Evolutionary conservation across 2,329 filamentous ascomycete species (phyloP).

Genomic region (Trichoderma sp.): DNA sequence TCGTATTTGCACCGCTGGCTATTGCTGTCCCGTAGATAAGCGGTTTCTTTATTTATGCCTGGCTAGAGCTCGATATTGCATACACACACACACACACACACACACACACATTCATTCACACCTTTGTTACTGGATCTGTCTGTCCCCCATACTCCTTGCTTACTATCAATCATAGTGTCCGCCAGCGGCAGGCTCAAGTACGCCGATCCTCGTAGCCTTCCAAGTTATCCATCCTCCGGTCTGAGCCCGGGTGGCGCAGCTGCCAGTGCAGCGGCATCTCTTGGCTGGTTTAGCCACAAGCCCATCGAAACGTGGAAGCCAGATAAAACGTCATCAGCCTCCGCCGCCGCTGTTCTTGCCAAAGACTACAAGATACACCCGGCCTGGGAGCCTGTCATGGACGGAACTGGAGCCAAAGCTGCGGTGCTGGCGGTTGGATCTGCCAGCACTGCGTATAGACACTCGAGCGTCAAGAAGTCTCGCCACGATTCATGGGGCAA

Average conservation of each 20-base stretch:
- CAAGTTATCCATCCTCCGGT: conserved; percentile 71
- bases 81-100: not conserved
- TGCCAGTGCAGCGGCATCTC: conserved; percentile 71
- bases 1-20: not conserved
- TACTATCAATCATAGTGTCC: conserved; percentile 31
- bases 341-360: conserved; percentile 46
- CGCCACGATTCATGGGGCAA: conserved; percentile 54
- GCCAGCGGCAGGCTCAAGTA: conserved; percentile 61
- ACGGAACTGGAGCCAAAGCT: conserved; percentile 70
- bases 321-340: conserved; percentile 55
- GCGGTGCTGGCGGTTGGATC: conserved; percentile 63
- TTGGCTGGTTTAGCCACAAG: conserved; percentile 72
- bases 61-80: not conserved
- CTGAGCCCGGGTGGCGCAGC: conserved; percentile 59
- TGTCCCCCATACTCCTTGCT: conserved; percentile 1
- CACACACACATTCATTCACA: not conserved
- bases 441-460: conserved; percentile 38
- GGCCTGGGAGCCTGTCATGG: conserved; percentile 63
- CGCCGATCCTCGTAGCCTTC: conserved; percentile 71
- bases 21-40: conserved; percentile 5
- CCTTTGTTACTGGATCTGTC: not conserved
- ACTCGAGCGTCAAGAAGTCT: conserved; percentile 27
- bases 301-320: conserved; percentile 67
- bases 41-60: not conserved
- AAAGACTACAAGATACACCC: conserved; percentile 49